Percentiles rank a stretch among this genome's conserved stretches.
Evolutionary conservation across 495 filamentous ascomycete genomes (phyloP).

Genomic region (Emericellopsis terricola): DNA sequence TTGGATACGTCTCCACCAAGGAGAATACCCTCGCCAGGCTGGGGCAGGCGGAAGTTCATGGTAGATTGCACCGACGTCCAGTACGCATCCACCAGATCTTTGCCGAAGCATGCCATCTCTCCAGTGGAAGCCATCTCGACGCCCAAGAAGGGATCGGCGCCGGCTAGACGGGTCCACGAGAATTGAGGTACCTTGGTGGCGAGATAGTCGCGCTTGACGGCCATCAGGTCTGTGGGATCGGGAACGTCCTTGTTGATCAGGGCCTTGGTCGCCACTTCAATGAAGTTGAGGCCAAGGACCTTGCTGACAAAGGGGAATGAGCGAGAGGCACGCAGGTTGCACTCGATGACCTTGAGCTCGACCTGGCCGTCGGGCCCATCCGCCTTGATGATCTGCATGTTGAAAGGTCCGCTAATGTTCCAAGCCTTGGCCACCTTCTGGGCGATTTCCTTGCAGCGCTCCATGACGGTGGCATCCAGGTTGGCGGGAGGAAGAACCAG

Average conservation of each 20-base stretch:
- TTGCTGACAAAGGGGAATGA: conserved; percentile 98
- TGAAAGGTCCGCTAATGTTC: conserved; percentile 94
- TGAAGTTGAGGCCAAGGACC: conserved; percentile 92
- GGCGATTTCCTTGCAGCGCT: conserved; percentile 82
- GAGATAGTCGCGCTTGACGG: conserved; percentile 68
- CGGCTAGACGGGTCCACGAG: conserved; percentile 96
- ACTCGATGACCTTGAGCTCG: conserved; percentile 88
- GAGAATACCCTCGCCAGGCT: conserved; percentile 83
- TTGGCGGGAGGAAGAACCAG: conserved; percentile 77
- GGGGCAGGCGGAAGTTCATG: conserved; percentile 96
- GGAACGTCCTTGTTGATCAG: conserved; percentile 77
- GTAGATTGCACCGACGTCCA: conserved; percentile 91
- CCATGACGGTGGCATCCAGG: conserved; percentile 58
- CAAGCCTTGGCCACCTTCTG: conserved; percentile 92
- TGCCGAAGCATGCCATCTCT: conserved; percentile 97
- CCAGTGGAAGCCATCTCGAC: conserved; percentile 96
- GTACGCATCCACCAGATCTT: conserved; percentile 88
- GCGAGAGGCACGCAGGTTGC: conserved; percentile 91
- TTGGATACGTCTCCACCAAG: conserved; percentile 72
- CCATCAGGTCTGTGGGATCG: conserved; percentile 77
- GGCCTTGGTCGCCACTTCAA: conserved; percentile 88
- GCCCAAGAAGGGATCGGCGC: conserved; percentile 91
- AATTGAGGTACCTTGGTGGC: conserved; percentile 98
- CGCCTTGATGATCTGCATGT: conserved; percentile 99
- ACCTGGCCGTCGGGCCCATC: conserved; percentile 50